Base-by-base conservation (phyloP, 164 flowering plant genomes). In the Tetrastigma voinierianum region DNA sequence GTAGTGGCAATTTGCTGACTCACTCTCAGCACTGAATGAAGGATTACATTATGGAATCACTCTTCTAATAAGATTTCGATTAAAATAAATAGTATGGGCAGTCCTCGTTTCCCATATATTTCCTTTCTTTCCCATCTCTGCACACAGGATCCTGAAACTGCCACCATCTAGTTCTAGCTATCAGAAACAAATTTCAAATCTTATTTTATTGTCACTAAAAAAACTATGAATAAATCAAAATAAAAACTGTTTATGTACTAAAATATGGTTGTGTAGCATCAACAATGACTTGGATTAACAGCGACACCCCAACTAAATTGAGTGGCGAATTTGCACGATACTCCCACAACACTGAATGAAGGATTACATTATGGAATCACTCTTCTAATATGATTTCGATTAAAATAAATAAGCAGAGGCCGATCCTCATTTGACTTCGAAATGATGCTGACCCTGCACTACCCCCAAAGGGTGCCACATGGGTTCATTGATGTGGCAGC, bases 221-320 rank as follows among this genome's bases (percentile, higher is more conserved):
- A 24, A 57, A 25, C 15, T 14, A 3, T 16, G 4, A 15, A 9
- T 5, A 23, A 57, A 21, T 15, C 15, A 55, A 57, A 57, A 24
- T 57, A 24, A n/a, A 25, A 25, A 25, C 15, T 24, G 32, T 57
- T 25, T 25, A 3, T 45, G 3, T 57, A 24, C 47, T 15, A 59
- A 40, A 9, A 61, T 45, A 61, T 24, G 48, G 59, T 62, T 69
- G 70, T 69, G 67, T 62, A 20, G 20, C 56, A 56, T 64, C 14
- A 66, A 64, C 55, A 66, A 62, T 23, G 64, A 32, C 70, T 70
- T 40, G 20, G 51, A 56, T 64, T 18, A 66, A 64, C 55, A 66
- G 57, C 24, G 64, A 64, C 72, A 32, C 20, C n/a, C 62, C 57
- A 73, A 32, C 68, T 43, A 20, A 57, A 53, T 53, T 57, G 54